These are phyloP conservation scores for Globisporangium paroecandrum DNA, from an alignment of 352 stramenopile genomes.

Conservation along the genomic window DNA sequence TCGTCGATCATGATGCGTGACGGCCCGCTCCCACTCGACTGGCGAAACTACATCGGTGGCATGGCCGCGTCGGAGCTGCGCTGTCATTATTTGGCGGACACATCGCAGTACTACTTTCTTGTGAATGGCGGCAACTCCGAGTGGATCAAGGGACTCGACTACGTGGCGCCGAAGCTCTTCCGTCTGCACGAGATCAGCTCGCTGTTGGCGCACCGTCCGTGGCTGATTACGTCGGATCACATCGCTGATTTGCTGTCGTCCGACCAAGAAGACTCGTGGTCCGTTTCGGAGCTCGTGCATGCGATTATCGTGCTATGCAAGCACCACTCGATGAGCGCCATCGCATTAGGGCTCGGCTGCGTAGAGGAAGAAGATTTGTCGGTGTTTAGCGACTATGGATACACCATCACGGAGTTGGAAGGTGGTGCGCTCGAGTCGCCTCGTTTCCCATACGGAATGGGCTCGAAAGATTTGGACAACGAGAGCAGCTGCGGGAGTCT, in stretches of 20 bases:
- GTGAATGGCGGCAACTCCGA: constrained; percentile 73
- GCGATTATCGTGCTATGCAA: constrained; percentile 83
- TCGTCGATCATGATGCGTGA: constrained; percentile 71
- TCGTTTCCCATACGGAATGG: constrained; percentile 24
- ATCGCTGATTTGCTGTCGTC: constrained; percentile 69
- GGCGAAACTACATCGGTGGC: constrained; percentile 81
- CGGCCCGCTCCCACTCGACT: constrained; percentile 74
- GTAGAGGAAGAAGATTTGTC: constrained; percentile 74
- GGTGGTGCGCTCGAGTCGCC: constrained; percentile 6
- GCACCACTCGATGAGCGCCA: constrained; percentile 79
- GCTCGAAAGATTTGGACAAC: constrained; percentile 20
- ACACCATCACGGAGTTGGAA: constrained; percentile 23
- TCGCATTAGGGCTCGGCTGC: constrained; percentile 70
- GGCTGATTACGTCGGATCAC: constrained; percentile 73
- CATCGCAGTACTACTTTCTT: constrained; percentile 84
- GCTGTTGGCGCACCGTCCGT: constrained; percentile 80
- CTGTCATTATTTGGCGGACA: constrained; percentile 76
- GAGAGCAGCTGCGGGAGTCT: constrained; percentile 46
- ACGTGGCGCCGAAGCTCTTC: constrained; percentile 79
- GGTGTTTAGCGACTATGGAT: constrained; percentile 62
- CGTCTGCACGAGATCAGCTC: constrained; percentile 79
- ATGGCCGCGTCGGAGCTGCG: constrained; percentile 77
- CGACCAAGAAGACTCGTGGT: constrained; percentile 80
- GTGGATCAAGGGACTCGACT: constrained; percentile 85
- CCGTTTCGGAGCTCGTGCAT: constrained; percentile 82